Evolutionary conservation across 2,329 filamentous ascomycete species (phyloP).

Genomic region (Hypoxylon sp.): DNA sequence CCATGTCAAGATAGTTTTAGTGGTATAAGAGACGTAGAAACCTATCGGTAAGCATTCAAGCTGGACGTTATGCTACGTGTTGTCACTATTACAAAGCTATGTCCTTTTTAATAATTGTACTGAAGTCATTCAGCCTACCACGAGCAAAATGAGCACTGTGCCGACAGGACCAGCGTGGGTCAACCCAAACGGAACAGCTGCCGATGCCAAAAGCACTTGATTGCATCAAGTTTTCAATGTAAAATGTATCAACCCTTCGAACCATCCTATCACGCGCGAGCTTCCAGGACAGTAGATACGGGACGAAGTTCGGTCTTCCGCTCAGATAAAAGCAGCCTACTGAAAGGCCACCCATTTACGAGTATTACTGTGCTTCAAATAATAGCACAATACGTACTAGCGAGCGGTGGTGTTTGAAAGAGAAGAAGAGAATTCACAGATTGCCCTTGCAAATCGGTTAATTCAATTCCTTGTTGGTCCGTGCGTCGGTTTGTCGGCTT

Average conservation of each 20-base stretch:
- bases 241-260: conserved; percentile 82
- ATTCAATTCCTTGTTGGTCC: conserved; percentile 20
- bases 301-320: conserved; percentile 65
- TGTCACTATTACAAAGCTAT: too few relatives aligned
- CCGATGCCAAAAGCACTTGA: neutral
- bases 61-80: too few relatives aligned
- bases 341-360: conserved; percentile 49
- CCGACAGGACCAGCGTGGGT: neutral
- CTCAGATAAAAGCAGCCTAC: conserved; percentile 50
- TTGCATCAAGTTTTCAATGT: neutral
- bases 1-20: too few relatives aligned
- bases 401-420: conserved; percentile 47
- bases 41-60: too few relatives aligned
- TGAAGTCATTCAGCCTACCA: too few relatives aligned
- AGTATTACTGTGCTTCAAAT: conserved; percentile 50
- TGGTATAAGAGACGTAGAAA: too few relatives aligned
- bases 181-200: neutral
- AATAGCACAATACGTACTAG: conserved; percentile 46
- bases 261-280: conserved; percentile 80
- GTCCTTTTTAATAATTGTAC: too few relatives aligned
- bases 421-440: conserved; percentile 30
- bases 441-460: neutral
- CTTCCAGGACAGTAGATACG: conserved; percentile 89
- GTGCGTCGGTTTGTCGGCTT: conserved; percentile 12
- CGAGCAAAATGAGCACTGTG: neutral